Conservation (phyloP, 164 flowering plant genomes). For the Echeveria elegans region DNA sequence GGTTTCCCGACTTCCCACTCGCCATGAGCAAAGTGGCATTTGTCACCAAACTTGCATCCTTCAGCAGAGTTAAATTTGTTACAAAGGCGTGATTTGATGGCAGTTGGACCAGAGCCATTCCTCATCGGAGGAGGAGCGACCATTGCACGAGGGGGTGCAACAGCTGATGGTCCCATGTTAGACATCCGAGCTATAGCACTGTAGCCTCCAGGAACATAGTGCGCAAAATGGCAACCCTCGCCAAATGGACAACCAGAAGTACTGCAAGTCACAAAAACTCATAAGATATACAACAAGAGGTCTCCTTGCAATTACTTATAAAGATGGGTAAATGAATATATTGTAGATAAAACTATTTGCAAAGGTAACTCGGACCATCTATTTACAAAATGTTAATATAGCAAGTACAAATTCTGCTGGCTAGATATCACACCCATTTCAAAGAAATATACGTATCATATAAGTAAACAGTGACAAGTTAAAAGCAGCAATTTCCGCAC, state of each 20-base stretch:
- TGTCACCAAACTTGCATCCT: slow-evolving; percentile 24
- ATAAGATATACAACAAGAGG: background rate
- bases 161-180: too few relatives aligned
- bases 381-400: too few relatives aligned
- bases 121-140: slow-evolving; percentile 20
- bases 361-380: background rate
- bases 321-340: too few relatives aligned
- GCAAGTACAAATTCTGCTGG: too few relatives aligned
- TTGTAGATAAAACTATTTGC: background rate
- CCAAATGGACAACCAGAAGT: slow-evolving; percentile 86
- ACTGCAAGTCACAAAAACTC: slow-evolving; percentile 30
- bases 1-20: too few relatives aligned
- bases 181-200: slow-evolving; percentile 44
- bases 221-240: slow-evolving; percentile 77
- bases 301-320: background rate
- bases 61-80: too few relatives aligned
- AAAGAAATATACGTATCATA: too few relatives aligned
- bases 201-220: slow-evolving; percentile 75
- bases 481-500: too few relatives aligned
- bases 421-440: too few relatives aligned
- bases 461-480: too few relatives aligned
- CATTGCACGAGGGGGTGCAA: background rate
- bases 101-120: too few relatives aligned
- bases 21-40: slow-evolving; percentile 32
- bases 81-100: too few relatives aligned